Conservation (phyloP, 768 basidiomycete genomes). For the Cantharellus cinnabarinus region DNA sequence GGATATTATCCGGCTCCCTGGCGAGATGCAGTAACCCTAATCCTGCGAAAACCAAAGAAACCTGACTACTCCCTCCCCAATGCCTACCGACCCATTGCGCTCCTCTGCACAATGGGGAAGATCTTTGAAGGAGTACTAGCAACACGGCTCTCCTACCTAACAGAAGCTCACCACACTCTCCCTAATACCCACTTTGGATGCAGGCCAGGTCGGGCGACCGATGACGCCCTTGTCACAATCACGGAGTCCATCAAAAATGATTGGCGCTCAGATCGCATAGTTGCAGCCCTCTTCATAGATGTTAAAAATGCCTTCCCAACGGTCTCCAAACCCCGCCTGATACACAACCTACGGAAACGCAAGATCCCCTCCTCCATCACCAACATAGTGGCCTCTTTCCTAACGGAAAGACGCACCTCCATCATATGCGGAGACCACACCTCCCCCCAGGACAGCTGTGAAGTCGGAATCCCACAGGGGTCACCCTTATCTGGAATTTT, state of each 20-base stretch:
- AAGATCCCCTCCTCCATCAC: conserved; percentile 2
- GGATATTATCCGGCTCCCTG: conserved; percentile 6
- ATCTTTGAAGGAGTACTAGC: conserved; percentile 16
- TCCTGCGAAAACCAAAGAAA: conserved; percentile 20
- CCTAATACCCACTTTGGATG: neutral
- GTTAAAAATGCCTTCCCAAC: conserved; percentile 8
- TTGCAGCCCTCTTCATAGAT: neutral
- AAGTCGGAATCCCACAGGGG: conserved; percentile 8
- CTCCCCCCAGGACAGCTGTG: neutral
- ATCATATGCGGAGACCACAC: conserved; percentile 2
- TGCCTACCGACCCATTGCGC: conserved; percentile 19
- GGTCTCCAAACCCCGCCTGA: conserved; percentile 1
- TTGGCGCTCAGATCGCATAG: neutral
- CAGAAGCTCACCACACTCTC: neutral
- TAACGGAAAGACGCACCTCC: conserved; percentile 2
- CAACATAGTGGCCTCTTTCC: neutral
- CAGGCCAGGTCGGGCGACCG: neutral
- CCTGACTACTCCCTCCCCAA: conserved; percentile 18
- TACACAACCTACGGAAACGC: conserved; percentile 5
- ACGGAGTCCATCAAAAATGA: neutral
- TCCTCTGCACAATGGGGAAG: conserved; percentile 20
- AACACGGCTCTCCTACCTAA: neutral
- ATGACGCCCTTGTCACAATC: neutral
- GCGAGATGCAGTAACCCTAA: conserved; percentile 9
- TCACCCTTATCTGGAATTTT: conserved; percentile 8